Evolutionary conservation across 306 rosid genomes (phyloP), one percentile per base, ranked within the genome.

Genomic region (Rosa lucieae): DNA sequence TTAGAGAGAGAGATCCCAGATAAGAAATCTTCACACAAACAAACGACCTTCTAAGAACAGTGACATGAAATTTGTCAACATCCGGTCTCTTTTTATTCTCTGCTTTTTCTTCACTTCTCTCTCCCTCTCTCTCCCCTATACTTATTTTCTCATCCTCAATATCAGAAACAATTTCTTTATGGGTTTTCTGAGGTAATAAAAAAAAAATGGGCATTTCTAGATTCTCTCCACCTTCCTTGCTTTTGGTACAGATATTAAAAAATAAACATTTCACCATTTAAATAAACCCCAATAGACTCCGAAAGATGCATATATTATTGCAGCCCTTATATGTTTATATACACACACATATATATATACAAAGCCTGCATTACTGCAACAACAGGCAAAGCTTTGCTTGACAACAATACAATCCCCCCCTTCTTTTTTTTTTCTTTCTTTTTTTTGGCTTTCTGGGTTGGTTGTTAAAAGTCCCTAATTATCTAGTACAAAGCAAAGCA

Each of bases 61-160:
- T 91, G 98, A 95, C 99, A 91, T 88, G 90, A 91, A 87, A 91
- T 95, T 92, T 95, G 99, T 95, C 99, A 89, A 92, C 93, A 91
- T 92, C 97, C 92, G 97, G 94, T 95, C 97, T 92, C 95, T 85
- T 92, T 92, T 87, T 92, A 95, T 95, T 95, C 98, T 86, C 94
- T 92, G 92, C 94, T 91, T 89, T 89, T 88, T 89, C 93, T 69
- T 87, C 90, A 80, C 88, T 89, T 85, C 90, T 89, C 85, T 84
- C 88, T 80, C 86, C 29, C 58, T 32, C 77, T 78, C 89, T 89
- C 85, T 85, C 90, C 78, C 84, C 29, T 49, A 39, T 55, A 46
- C 69, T 29, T 66, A 10, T n/a, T 46, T 74, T 67, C 74, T 68
- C 72, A 20, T 32, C 66, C 84, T 48, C 42, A 66, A 15, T 70